Evolutionary conservation across 140 eudicot genomes (phyloP).

Genomic region (Bidens hawaiensis): DNA sequence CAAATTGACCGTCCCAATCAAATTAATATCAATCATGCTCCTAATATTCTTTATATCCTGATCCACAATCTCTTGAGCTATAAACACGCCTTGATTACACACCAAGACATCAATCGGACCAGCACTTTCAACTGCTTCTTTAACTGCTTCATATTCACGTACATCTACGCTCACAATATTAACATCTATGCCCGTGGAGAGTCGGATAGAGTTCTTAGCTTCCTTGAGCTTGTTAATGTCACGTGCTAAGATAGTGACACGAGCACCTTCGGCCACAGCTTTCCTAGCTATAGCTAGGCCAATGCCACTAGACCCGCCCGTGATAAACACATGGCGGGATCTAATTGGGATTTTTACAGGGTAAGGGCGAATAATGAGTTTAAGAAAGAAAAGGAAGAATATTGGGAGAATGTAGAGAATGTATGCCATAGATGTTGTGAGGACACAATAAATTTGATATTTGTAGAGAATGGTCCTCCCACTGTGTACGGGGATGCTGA

Average conservation of each 20-base stretch:
- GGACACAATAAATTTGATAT: background rate
- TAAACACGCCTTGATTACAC: constrained; percentile 79
- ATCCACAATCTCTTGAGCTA: constrained; percentile 52
- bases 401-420: background rate
- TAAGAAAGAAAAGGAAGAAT: constrained; percentile 50
- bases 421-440: background rate
- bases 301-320: constrained; percentile 97
- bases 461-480: too few relatives aligned
- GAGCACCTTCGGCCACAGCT: constrained; percentile 64
- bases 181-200: constrained; percentile 73
- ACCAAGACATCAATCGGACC: constrained; percentile 73
- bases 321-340: constrained; percentile 77
- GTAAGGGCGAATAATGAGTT: constrained; percentile 64
- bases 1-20: constrained; percentile 64
- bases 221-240: constrained; percentile 45
- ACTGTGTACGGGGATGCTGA: too few relatives aligned
- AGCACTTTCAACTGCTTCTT: constrained; percentile 43
- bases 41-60: constrained; percentile 55
- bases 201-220: constrained; percentile 51
- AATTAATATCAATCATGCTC: constrained; percentile 74
- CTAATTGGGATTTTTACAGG: constrained; percentile 56
- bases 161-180: constrained; percentile 58
- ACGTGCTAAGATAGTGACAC: constrained; percentile 74
- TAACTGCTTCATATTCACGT: constrained; percentile 52
- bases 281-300: constrained; percentile 75